phyloP scores from a whole-genome alignment of 1,284 basidiomycete species.

The Chalciporus piperatoides region DNA sequence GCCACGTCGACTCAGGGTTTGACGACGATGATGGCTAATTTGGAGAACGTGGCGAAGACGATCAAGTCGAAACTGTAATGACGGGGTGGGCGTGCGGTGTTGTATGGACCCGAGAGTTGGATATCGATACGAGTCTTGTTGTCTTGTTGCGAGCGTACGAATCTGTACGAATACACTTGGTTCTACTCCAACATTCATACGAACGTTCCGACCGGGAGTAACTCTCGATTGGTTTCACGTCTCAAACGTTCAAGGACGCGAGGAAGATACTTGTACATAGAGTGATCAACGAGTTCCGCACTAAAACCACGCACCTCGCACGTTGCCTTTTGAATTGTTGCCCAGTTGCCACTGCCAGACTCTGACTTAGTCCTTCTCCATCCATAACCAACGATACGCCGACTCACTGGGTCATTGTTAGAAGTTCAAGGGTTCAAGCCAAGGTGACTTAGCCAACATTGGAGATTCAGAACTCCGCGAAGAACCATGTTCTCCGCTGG shows the following conservation, averaged over 20 bases:
- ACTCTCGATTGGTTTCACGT: no score
- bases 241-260: no score
- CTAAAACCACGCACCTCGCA: neutral
- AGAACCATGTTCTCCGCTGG: neutral
- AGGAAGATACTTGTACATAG: no score
- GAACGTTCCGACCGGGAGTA: no score
- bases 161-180: neutral
- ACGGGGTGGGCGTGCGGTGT: neutral
- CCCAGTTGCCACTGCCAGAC: neutral
- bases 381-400: neutral
- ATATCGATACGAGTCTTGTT: neutral
- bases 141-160: neutral
- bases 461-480: neutral
- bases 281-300: no score
- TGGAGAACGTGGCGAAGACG: slow-evolving; percentile 56
- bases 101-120: neutral
- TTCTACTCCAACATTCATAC: no score
- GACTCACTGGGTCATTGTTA: neutral
- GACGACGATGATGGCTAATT: slow-evolving; percentile 78
- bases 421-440: no score
- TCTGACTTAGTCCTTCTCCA: neutral
- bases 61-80: slow-evolving; percentile 49
- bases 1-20: slow-evolving; percentile 68
- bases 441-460: no score
- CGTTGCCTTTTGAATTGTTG: neutral